Evolutionary conservation across 176 grass and related monocot genomes (phyloP), one percentile per base, ranked within the genome.

Genomic region (Ensete glaucum): DNA sequence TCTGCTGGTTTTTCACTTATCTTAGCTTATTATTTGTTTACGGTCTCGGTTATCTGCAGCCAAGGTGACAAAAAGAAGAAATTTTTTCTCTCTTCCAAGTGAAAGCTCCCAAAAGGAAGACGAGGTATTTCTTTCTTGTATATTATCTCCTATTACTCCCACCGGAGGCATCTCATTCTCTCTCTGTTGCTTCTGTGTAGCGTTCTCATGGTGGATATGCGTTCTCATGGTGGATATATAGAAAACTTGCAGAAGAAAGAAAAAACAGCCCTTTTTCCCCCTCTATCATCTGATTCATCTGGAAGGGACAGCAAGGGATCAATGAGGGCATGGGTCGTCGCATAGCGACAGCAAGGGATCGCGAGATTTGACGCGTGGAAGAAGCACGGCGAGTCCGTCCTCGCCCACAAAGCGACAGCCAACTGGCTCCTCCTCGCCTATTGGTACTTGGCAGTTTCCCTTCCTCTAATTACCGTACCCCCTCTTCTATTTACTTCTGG

Each of bases 361-460:
- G 54, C 55, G 14, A 63, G 78, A 73, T 80, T 57, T 80, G 68
- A 25, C 26, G 20, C 58, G 78, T 23, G 78, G 54, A 63, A 73
- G 78, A 73, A 73, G 78, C 53, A 57, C 52, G 52, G 65, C 53
- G 52, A 59, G 66, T 23, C 53, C 65, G 67, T 52, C 34, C 29
- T 70, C 48, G 16, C 17, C 34, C 48, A 9, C 67, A 51, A 52
- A 34, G 67, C 17, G 67, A 52, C 67, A 70, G 67, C 48, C 67
- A 70, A 70, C 51, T 34, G 67, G 34, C 67, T 70, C 19, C 13
- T 65, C 22, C 13, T 51, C 67, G 19, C 48, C 54, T 52, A 24
- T 58, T 20, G 53, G 57, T 64, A 34, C 57, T 73, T 52, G 9
- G 67, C 51, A 51, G 43, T 19, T 48, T 50, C 48, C 21, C 75